Base-by-base conservation (phyloP, 2,329 filamentous ascomycete genomes). In the Diaporthe sp. region DNA sequence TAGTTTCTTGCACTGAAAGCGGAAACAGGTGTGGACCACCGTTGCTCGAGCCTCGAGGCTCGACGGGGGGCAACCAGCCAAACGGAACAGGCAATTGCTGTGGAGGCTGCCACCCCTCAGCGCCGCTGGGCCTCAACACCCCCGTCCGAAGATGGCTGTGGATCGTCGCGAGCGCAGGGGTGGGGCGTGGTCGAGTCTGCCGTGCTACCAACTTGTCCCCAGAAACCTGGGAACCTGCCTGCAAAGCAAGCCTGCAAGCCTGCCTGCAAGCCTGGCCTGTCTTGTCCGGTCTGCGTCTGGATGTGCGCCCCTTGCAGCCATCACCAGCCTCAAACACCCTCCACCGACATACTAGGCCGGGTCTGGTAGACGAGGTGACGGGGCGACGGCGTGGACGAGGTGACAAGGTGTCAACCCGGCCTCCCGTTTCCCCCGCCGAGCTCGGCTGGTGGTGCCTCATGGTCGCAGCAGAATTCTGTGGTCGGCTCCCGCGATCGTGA, bases 1-100 rank as follows among this genome's bases (percentile, higher is more conserved):
- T 70, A 70, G 55, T 70, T 70, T 70, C n/a, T 70, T 31, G 65
- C 65, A 70, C 65, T 51, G 65, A 70, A 55, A 42, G 65, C 65
- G 65, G 65, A 55, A 70, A 55, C 65, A 55, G 47, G 65, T 53
- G 65, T 55, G 65, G 65, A 34, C 65, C 65, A 70, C 65, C n/a
- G 65, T 44, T 55, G 58, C 71, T 73, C 71, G 58, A 55, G 71
- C 71, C 60, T 55, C 58, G 71, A 73, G 20, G 13, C 28, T n/a
- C 13, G 61, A 47, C 25, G 57, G 58, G 57, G 34, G 47, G 42
- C 58, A 20, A n/a, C 15, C 71, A 73, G 71, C 71, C 71, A 73
- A 65, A 65, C 71, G 61, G 71, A 73, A 55, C 61, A 44, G 34
- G 10, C 47, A 73, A 73, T 73, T 55, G 71, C 31, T 20, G 58